Evolutionary conservation across 1,139 yeast genomes (phyloP).

Genomic region (Citeromyces siamensis): DNA sequence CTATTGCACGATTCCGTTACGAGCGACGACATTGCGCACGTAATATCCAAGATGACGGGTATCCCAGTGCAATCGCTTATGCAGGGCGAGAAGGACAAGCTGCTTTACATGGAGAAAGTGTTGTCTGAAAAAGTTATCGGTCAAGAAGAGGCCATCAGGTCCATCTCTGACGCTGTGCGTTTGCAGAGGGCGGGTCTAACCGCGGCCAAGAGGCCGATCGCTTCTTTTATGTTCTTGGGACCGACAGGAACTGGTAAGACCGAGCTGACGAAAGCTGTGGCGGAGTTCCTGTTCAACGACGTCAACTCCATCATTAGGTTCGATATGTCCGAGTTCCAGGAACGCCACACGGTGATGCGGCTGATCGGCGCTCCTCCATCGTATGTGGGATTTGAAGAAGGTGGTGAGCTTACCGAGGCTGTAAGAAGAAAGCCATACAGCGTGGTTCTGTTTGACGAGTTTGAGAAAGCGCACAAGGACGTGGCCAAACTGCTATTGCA

Average conservation of each 20-base stretch:
- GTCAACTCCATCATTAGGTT: conserved; percentile 77
- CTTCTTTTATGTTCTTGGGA: conserved; percentile 90
- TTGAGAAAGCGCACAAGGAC: conserved; percentile 95
- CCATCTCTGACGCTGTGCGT: conserved; percentile 90
- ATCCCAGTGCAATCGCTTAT: conserved; percentile 86
- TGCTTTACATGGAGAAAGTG: conserved; percentile 76
- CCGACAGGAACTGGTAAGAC: conserved; percentile 99
- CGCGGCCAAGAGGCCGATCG: conserved; percentile 88
- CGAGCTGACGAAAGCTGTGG: conserved; percentile 82
- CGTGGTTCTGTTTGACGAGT: conserved; percentile 87
- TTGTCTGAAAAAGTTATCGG: conserved; percentile 77
- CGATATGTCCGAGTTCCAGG: conserved; percentile 98
- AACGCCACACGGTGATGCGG: conserved; percentile 80
- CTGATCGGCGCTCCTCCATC: conserved; percentile 98
- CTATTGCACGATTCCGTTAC: conserved; percentile 88
- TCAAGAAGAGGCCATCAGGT: conserved; percentile 86
- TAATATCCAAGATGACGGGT: conserved; percentile 90
- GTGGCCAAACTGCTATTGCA: conserved; percentile 79
- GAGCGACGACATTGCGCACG: conserved; percentile 86
- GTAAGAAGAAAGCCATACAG: conserved; percentile 92
- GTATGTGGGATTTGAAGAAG: conserved; percentile 90
- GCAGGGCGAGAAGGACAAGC: conserved; percentile 90
- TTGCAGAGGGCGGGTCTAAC: conserved; percentile 94
- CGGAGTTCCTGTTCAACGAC: conserved; percentile 85
- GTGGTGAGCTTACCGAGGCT: conserved; percentile 94